Conservation (phyloP, 1,284 basidiomycete genomes). For the Boletus semigastroideus region DNA sequence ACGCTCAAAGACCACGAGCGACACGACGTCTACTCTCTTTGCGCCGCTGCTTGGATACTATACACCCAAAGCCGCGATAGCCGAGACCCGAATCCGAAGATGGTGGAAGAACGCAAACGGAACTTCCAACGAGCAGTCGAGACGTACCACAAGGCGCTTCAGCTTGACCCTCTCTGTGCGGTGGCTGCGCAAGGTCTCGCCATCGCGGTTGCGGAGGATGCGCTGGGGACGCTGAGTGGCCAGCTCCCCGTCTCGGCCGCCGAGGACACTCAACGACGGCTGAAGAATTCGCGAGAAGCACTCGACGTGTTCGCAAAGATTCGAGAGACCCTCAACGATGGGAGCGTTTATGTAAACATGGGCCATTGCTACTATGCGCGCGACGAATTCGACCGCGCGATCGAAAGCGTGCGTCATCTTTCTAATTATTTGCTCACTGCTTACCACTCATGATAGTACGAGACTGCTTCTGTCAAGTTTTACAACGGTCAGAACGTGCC, state of each 20-base stretch:
- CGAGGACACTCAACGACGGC: constrained; percentile 65
- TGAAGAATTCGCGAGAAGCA: constrained; percentile 79
- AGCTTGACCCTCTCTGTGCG: constrained; percentile 79
- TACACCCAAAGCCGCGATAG: constrained; percentile 84
- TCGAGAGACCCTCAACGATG: constrained; percentile 80
- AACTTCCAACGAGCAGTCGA: constrained; percentile 83
- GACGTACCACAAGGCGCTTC: constrained; percentile 87
- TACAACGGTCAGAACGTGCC: constrained; percentile 70
- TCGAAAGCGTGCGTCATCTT: constrained; percentile 77
- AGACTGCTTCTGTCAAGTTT: constrained; percentile 78
- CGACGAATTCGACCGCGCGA: constrained; percentile 91
- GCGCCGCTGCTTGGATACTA: constrained; percentile 82
- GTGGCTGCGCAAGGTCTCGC: constrained; percentile 92
- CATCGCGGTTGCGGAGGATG: constrained; percentile 89
- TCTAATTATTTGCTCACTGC: neutral
- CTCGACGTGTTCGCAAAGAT: constrained; percentile 87
- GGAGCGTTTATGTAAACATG: constrained; percentile 91
- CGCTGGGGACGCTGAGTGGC: constrained; percentile 63
- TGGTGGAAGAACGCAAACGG: constrained; percentile 69
- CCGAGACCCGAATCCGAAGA: constrained; percentile 55
- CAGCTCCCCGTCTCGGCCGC: constrained; percentile 44
- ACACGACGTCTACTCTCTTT: constrained; percentile 88
- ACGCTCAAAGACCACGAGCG: constrained; percentile 83
- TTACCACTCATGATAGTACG: constrained; percentile 60
- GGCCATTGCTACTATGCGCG: constrained; percentile 90